phyloP scores from a whole-genome alignment of 2,329 filamentous ascomycete species.

The Venturia asperata region DNA sequence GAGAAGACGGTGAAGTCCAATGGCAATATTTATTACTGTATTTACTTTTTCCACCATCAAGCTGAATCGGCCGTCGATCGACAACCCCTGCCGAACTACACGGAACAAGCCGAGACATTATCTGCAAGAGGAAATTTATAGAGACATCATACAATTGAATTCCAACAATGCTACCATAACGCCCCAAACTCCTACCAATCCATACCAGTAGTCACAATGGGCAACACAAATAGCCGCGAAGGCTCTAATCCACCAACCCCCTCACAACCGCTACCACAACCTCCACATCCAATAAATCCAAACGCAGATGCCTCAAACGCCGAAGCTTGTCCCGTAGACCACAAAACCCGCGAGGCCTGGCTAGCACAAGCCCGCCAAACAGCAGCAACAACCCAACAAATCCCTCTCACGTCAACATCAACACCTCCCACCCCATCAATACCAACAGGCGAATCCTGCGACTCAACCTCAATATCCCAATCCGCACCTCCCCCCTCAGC shows the following conservation, averaged over 20 bases:
- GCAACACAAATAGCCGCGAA: not conserved
- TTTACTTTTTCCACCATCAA: not conserved
- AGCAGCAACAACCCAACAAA: constrained; percentile 25
- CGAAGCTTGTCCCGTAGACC: constrained; percentile 75
- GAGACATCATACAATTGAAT: not conserved
- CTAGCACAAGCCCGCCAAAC: constrained; percentile 58
- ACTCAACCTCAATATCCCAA: constrained; percentile 18
- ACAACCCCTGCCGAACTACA: not conserved
- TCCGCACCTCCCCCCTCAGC: constrained; percentile 25
- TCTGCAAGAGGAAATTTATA: constrained; percentile 7
- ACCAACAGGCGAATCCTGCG: constrained; percentile 24
- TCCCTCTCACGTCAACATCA: constrained; percentile 21
- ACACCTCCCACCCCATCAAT: constrained; percentile 28
- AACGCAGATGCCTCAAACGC: constrained; percentile 26
- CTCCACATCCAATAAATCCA: constrained; percentile 5
- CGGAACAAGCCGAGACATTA: not conserved
- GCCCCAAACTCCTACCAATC: not conserved
- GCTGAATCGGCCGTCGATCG: not conserved
- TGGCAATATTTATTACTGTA: not conserved
- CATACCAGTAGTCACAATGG: not conserved
- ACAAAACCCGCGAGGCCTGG: constrained; percentile 83
- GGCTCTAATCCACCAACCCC: not conserved
- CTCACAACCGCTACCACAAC: not conserved
- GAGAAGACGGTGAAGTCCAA: not conserved
- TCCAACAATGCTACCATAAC: not conserved